Percentiles rank a stretch among this genome's conserved stretches.
Evolutionary conservation across 2,329 filamentous ascomycete genomes (phyloP).

Genomic region (Zasmidium citrigriseum): DNA sequence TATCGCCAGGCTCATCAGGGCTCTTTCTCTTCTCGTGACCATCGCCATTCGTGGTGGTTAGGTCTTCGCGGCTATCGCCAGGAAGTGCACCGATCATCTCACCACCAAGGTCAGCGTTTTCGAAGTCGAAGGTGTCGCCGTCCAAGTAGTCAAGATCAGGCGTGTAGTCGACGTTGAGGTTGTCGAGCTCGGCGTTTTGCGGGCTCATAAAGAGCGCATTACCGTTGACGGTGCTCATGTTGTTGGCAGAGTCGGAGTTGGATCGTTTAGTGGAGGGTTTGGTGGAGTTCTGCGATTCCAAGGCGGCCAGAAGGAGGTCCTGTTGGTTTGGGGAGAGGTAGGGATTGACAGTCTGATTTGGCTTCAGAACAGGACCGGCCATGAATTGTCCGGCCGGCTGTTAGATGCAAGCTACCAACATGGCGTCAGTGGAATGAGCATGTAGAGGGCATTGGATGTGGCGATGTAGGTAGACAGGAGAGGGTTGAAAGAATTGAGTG

Average conservation of each 20-base stretch:
- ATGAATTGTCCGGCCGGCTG: slow-evolving; percentile 14
- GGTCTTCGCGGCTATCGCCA: slow-evolving; percentile 37
- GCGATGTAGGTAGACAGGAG: neutral
- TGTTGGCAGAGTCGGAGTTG: slow-evolving; percentile 12
- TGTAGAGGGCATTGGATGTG: neutral
- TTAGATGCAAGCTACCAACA: neutral
- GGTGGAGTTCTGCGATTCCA: slow-evolving; percentile 42
- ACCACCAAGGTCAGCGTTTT: slow-evolving; percentile 56
- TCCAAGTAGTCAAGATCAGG: slow-evolving; percentile 85
- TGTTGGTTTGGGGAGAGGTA: slow-evolving; percentile 48
- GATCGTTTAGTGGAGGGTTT: slow-evolving; percentile 20
- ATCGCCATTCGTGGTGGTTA: slow-evolving; percentile 40
- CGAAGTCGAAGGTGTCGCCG: slow-evolving; percentile 76
- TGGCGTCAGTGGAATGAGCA: slow-evolving; percentile 1
- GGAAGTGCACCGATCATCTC: slow-evolving; percentile 77
- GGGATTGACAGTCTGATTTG: slow-evolving; percentile 34
- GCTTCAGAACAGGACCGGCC: slow-evolving; percentile 16
- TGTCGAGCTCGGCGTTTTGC: slow-evolving; percentile 28
- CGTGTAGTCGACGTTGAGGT: slow-evolving; percentile 48
- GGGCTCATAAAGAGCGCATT: slow-evolving; percentile 32
- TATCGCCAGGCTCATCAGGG: slow-evolving; percentile 63
- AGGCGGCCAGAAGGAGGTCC: slow-evolving; percentile 49
- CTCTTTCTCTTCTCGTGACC: slow-evolving; percentile 72
- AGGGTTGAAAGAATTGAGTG: slow-evolving; percentile 1
- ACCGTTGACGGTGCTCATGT: slow-evolving; percentile 26